Evolutionary conservation across 768 basidiomycete species (phyloP), one percentile per base, ranked within the genome.

Genomic region (Russula ochroleuca): DNA sequence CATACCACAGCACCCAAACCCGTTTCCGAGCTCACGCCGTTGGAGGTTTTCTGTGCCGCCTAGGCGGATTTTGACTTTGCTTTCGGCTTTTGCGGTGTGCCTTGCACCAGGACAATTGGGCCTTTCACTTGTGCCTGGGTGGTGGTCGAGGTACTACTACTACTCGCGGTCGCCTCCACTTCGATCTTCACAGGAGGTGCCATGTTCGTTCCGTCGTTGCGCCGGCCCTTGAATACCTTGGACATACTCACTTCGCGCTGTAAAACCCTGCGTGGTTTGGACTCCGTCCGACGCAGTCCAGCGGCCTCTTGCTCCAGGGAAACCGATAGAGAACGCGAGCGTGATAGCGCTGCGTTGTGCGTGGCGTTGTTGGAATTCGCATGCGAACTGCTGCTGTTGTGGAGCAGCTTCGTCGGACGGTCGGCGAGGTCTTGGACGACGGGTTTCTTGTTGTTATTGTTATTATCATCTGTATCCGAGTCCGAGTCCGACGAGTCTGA

Each of bases 181-280:
- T 71, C 73, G 5, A 65, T 61, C n/a, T 70, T 57, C 21, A 60
- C 59, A 15, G 69, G 66, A 64, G 62, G 43, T n/a, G n/a, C n/a
- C 28, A 65, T 21, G 11, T 11, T 57, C 17, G 65, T 64, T 21
- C 48, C 57, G 23, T 40, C 49, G 21, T 57, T 64, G n/a, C 48
- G 74, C 51, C 78, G 78, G 28, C 75, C 75, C 69, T 84, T 88
- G 75, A 90, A 89, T 25, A 75, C 80, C 37, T 87, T 80, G 19
- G 85, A 84, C 89, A 91, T 92, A 74, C 86, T 90, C 66, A 90
- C 78, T 71, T 91, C 88, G 37, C 87, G 80, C 62, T 79, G 84
- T n/a, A 90, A 73, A 1, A 81, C 74, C 65, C 82, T 83, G 69
- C 83, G 83, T 7, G 75, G 72, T 38, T 62, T 70, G 19, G 65